Evolutionary conservation across 495 filamentous ascomycete species (phyloP), one percentile per base, ranked within the genome.

Genomic region (Terfezia boudieri): DNA sequence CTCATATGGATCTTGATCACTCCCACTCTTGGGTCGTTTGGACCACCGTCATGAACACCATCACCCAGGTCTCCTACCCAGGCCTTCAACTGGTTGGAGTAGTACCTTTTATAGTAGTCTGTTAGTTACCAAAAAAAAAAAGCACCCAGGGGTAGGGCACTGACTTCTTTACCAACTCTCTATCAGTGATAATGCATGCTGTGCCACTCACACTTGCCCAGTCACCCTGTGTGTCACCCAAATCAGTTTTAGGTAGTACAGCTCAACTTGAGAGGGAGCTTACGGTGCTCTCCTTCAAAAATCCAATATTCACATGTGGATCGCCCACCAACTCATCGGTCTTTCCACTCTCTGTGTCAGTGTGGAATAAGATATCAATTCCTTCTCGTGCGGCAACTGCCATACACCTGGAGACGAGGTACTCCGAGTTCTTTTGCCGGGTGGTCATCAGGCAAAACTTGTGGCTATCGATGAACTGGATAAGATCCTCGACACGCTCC

Each of bases 21-120:
- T 26, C 71, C 75, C 59, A 94, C 84, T 10, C 88, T 71, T 9
- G 88, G 88, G 61, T 94, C 88, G 5, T 82, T 72, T 9, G 79
- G 78, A 2, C 81, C 75, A 10, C 89, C 88, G 57, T 94, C 82
- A 61, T 94, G 88, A 43, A 75, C 76, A 2, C 86, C 87, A 58
- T 94, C 88, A 12, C 83, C 87, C 11, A 96, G 72, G 59, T 96
- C 88, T 20, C 88, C 89, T 20, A 96, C 62, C 88, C 88, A 94
- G 0, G 85, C 82, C 65, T 84, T 86, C 53, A 96, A 71, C 7
- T 70, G 63, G 1, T 79, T 74, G 50, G 76, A 79, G 66, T 94
- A 94, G 20, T 65, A 61, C 14, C 56, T 60, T 20, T 20, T 20
- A 20, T 37, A 52, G 41, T 17, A 38, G 26, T 32, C 26, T 4